Evolutionary conservation across 2,329 filamentous ascomycete genomes (phyloP).

Genomic region (Xylariaceae sp.): DNA sequence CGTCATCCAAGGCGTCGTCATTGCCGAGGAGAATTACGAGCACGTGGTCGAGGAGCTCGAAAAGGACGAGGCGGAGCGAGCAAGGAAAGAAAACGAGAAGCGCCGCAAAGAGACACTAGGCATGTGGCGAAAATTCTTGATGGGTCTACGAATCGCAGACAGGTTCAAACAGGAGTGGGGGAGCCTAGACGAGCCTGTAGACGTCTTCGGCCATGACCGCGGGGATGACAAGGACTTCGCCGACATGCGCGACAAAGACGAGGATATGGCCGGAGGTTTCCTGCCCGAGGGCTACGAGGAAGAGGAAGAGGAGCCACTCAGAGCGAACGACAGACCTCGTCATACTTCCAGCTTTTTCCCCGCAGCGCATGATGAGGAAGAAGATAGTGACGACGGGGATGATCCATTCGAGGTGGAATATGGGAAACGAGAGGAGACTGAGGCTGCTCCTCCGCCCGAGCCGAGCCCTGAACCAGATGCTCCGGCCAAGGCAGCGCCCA

Average conservation of each 20-base stretch:
- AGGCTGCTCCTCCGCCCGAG: neutral
- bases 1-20: constrained; percentile 85
- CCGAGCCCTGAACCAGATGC: constrained; percentile 14
- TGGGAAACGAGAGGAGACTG: constrained; percentile 17
- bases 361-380: constrained; percentile 12
- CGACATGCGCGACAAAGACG: constrained; percentile 40
- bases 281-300: constrained; percentile 44
- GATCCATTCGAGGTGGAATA: constrained; percentile 37
- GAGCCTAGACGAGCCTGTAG: constrained; percentile 54
- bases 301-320: constrained; percentile 18
- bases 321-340: constrained; percentile 13
- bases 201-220: constrained; percentile 57
- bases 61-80: constrained; percentile 74
- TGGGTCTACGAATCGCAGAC: constrained; percentile 81
- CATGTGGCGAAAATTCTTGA: constrained; percentile 84
- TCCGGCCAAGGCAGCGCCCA: constrained; percentile 15
- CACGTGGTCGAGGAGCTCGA: constrained; percentile 77
- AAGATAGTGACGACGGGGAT: constrained; percentile 31
- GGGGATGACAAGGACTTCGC: constrained; percentile 28
- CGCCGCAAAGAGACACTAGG: constrained; percentile 71
- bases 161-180: constrained; percentile 78
- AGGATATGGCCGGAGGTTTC: constrained; percentile 64
- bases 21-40: constrained; percentile 78
- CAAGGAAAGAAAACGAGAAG: constrained; percentile 82
- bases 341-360: constrained; percentile 33